phyloP scores from a whole-genome alignment of 1,284 basidiomycete species.

The Athelia sp. region DNA sequence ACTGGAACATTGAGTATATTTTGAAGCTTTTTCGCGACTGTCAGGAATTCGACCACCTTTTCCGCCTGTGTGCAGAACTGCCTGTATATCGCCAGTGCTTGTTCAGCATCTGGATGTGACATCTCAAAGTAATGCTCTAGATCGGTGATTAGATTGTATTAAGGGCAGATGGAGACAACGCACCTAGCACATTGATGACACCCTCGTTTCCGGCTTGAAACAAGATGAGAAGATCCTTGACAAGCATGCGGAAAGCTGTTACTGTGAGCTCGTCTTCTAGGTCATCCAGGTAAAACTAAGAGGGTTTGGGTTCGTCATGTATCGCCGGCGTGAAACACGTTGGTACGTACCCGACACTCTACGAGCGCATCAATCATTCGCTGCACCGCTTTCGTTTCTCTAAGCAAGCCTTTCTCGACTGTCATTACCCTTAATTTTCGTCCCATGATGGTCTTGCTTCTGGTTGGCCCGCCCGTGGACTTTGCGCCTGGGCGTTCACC shows the following conservation, averaged over 20 bases:
- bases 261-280: conserved; percentile 89
- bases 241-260: conserved; percentile 89
- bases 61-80: conserved; percentile 96
- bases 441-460: conserved; percentile 77
- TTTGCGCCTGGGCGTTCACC: conserved; percentile 9
- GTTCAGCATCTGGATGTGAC: conserved; percentile 87
- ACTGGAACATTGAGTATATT: conserved; percentile 91
- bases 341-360: conserved; percentile 74
- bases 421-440: conserved; percentile 87
- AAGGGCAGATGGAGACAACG: conserved; percentile 8
- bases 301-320: conserved; percentile 3
- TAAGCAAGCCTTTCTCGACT: conserved; percentile 91
- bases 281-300: conserved; percentile 90
- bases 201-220: conserved; percentile 98
- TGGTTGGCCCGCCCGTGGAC: conserved; percentile 27
- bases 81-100: conserved; percentile 87
- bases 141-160: conserved; percentile 6
- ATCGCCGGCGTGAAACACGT: not conserved
- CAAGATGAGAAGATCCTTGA: conserved; percentile 93
- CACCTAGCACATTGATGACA: conserved; percentile 93
- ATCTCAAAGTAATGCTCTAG: conserved; percentile 99
- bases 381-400: conserved; percentile 91
- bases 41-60: conserved; percentile 89
- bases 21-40: conserved; percentile 89
- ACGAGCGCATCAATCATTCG: conserved; percentile 83